These are phyloP conservation scores for Saccharomyces mikatae DNA, from an alignment of 805 yeast genomes.

Conservation along the genomic window DNA sequence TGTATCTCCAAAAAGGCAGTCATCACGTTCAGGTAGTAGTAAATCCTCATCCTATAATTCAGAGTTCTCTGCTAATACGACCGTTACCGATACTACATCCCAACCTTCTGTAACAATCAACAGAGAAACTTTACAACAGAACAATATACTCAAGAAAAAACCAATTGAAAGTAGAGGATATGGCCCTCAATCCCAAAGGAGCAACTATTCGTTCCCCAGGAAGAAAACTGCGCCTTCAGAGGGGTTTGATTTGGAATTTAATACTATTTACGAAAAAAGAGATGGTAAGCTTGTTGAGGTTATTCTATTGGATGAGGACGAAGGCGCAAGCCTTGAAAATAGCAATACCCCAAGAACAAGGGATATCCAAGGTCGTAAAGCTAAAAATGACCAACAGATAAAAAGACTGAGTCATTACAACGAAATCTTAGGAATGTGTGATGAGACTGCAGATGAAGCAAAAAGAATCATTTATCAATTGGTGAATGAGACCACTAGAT, in stretches of 20 bases:
- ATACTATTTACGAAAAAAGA: constrained; percentile 10
- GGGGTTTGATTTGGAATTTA: neutral
- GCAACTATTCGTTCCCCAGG: neutral
- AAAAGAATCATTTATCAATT: constrained; percentile 19
- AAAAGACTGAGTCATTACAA: neutral
- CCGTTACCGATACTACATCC: constrained; percentile 17
- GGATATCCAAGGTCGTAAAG: neutral
- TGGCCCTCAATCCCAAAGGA: neutral
- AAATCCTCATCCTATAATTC: constrained; percentile 18
- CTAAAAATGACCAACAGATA: constrained; percentile 1
- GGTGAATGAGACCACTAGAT: constrained; percentile 5
- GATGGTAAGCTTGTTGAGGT: constrained; percentile 22
- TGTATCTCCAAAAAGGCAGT: constrained; percentile 20
- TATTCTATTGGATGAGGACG: constrained; percentile 19
- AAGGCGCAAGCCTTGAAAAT: constrained; percentile 1
- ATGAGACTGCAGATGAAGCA: constrained; percentile 23
- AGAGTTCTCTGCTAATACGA: constrained; percentile 19
- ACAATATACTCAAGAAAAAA: neutral
- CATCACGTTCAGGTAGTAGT: constrained; percentile 21
- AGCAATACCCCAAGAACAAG: neutral
- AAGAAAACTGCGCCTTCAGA: neutral
- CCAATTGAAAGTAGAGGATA: neutral
- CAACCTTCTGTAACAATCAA: constrained; percentile 4
- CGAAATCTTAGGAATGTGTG: constrained; percentile 23
- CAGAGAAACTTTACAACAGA: neutral